Percentiles rank a stretch among this genome's conserved stretches.
Conservation (phyloP, 2,329 filamentous ascomycete genomes). For the Sporothrix protearum region DNA sequence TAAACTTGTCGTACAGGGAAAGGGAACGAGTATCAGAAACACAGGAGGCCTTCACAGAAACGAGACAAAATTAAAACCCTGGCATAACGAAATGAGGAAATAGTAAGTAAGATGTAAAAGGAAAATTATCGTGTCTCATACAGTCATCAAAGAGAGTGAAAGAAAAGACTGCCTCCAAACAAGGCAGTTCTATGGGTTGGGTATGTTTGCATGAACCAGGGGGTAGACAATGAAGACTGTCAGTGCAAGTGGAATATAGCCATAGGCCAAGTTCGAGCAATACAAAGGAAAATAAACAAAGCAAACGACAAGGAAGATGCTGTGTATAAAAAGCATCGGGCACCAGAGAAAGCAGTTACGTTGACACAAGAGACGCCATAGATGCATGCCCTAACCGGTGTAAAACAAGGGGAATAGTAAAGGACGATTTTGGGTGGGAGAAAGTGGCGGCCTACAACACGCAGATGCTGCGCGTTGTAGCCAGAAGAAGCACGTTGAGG, state of each 20-base stretch:
- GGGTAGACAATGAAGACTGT: conserved; percentile 8
- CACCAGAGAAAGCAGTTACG: conserved; percentile 11
- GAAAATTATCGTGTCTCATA: conserved; percentile 27
- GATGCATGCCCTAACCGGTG: not conserved
- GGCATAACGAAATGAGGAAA: not conserved
- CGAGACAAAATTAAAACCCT: not conserved
- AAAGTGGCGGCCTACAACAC: not conserved
- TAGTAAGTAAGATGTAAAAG: conserved; percentile 20
- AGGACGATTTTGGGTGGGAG: not conserved
- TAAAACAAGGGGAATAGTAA: not conserved
- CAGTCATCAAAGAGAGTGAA: conserved; percentile 22
- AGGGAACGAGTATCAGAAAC: not conserved
- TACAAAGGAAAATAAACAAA: conserved; percentile 16
- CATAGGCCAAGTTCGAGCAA: conserved; percentile 1
- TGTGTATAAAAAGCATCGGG: not conserved
- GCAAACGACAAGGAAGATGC: conserved; percentile 8
- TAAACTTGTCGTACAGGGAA: not conserved
- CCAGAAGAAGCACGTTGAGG: not conserved
- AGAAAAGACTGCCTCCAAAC: not conserved
- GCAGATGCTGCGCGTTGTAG: not conserved
- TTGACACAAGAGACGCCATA: conserved; percentile 2
- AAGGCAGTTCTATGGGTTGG: conserved; percentile 13
- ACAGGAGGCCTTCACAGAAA: not conserved
- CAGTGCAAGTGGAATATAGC: not conserved
- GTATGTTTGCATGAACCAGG: conserved; percentile 13